Evolutionary conservation across 1,139 yeast species (phyloP).

Genomic region (Debaryomyces psychrophilus): DNA sequence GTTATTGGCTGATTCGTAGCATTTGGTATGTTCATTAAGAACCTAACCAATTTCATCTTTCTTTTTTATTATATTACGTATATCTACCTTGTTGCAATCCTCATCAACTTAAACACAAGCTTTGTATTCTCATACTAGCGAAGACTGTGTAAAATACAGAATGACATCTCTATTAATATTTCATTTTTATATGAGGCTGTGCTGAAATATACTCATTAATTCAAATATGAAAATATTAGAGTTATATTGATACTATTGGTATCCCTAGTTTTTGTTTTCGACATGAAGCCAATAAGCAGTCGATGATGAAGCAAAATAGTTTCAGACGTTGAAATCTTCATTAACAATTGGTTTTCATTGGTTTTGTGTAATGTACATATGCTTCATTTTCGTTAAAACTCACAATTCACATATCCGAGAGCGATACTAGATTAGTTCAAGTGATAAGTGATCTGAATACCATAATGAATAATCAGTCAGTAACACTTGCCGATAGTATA

Average conservation of each 20-base stretch:
- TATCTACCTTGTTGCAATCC: background rate
- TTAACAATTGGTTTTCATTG: background rate
- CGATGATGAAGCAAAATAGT: background rate
- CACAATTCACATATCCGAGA: background rate
- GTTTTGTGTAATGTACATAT: background rate
- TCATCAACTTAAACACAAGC: background rate
- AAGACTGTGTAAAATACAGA: conserved; percentile 2
- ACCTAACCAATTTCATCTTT: conserved; percentile 56
- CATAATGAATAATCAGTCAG: conserved; percentile 11
- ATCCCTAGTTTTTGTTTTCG: background rate
- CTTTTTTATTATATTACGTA: background rate
- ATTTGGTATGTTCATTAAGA: conserved; percentile 75
- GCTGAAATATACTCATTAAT: background rate
- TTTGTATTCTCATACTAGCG: background rate
- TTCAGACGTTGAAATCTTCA: background rate
- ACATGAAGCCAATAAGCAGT: background rate
- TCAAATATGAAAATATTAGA: background rate
- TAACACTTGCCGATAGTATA: conserved; percentile 30
- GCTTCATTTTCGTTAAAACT: background rate
- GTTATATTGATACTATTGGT: background rate
- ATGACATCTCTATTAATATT: background rate
- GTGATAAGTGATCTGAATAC: background rate
- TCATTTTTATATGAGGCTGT: background rate
- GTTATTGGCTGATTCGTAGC: conserved; percentile 83
- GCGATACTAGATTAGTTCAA: background rate